Conservation (phyloP, 1,139 yeast genomes). For the Eremothecium coryli region DNA sequence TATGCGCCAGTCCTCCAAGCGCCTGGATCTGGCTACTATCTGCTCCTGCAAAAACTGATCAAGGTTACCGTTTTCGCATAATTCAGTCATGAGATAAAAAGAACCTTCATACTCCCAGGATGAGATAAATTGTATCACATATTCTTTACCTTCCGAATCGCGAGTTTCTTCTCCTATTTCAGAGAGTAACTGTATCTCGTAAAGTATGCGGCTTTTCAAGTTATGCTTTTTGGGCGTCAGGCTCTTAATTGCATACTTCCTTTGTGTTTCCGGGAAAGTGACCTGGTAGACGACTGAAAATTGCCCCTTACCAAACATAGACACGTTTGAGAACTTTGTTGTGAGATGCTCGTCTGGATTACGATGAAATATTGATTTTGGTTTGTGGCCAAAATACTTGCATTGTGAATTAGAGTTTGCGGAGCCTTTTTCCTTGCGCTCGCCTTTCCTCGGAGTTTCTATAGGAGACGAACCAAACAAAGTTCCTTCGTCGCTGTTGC, state of each 20-base stretch:
- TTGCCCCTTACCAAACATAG: conserved; percentile 73
- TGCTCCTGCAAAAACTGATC: conserved; percentile 78
- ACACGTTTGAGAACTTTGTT: conserved; percentile 63
- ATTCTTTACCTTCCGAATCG: conserved; percentile 72
- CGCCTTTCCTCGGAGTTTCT: conserved; percentile 6
- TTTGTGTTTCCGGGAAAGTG: conserved; percentile 48
- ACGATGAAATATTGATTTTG: conserved; percentile 9
- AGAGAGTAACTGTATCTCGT: conserved; percentile 32
- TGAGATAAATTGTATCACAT: conserved; percentile 68
- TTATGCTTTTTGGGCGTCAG: conserved; percentile 40
- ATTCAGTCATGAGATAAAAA: conserved; percentile 88
- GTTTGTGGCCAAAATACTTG: neutral
- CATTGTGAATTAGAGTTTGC: conserved; percentile 9
- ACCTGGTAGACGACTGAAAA: conserved; percentile 82
- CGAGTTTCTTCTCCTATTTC: conserved; percentile 18
- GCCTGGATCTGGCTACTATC: conserved; percentile 43
- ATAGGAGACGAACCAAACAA: conserved; percentile 8
- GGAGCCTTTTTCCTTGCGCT: conserved; percentile 1
- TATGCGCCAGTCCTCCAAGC: conserved; percentile 85
- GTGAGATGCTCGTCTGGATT: conserved; percentile 41
- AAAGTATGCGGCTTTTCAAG: conserved; percentile 31
- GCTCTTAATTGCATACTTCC: conserved; percentile 71
- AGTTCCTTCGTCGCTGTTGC: conserved; percentile 20
- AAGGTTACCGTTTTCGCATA: conserved; percentile 87
- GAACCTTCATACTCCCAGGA: conserved; percentile 71